Conservation (phyloP, 768 basidiomycete species). For the Baorangia bicolor region DNA sequence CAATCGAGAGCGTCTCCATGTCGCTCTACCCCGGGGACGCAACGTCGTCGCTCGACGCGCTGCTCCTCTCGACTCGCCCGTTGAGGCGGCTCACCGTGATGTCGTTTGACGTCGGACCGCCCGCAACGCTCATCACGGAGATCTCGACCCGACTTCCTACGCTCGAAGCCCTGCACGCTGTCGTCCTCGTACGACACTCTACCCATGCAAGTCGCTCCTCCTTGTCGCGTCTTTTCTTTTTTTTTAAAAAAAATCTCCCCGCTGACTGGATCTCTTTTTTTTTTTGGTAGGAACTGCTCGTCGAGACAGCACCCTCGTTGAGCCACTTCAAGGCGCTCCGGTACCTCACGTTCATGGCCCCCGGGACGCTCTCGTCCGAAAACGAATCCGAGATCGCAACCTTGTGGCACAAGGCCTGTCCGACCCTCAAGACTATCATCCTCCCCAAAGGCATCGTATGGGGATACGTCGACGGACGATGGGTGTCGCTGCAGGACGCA, state of each 20-base stretch:
- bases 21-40: slow-evolving; percentile 47
- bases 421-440: slow-evolving; percentile 62
- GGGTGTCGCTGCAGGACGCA: slow-evolving; percentile 23
- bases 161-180: slow-evolving; percentile 61
- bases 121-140: slow-evolving; percentile 44
- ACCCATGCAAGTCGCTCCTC: slow-evolving; percentile 41
- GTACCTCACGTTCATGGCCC: slow-evolving; percentile 63
- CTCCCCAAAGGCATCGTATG: slow-evolving; percentile 62
- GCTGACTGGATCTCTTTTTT: neutral
- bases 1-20: slow-evolving; percentile 50
- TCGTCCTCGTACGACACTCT: slow-evolving; percentile 51
- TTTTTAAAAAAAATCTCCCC: too few species aligned
- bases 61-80: slow-evolving; percentile 38
- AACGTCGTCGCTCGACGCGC: slow-evolving; percentile 42
- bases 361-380: slow-evolving; percentile 24
- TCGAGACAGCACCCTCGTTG: slow-evolving; percentile 41
- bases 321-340: slow-evolving; percentile 41
- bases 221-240: neutral
- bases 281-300: slow-evolving; percentile 40
- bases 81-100: slow-evolving; percentile 55
- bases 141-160: slow-evolving; percentile 46
- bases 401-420: slow-evolving; percentile 56
- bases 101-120: slow-evolving; percentile 51
- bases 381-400: slow-evolving; percentile 54
- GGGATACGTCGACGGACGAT: slow-evolving; percentile 39